phyloP scores from a whole-genome alignment of 306 rosid genomes.

The Fagus crenata region DNA sequence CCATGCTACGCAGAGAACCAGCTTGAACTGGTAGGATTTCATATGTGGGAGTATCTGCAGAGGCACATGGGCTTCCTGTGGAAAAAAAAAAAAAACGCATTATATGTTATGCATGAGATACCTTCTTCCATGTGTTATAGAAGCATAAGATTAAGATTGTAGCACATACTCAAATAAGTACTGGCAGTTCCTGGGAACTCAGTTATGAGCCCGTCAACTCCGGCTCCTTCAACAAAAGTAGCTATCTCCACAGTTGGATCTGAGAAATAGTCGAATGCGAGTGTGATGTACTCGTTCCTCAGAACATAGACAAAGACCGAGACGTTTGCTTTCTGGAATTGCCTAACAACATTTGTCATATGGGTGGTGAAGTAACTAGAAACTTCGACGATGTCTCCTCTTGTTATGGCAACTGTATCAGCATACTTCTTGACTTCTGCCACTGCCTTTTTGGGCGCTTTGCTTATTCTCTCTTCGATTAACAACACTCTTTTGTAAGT shows the following conservation, averaged over 20 bases:
- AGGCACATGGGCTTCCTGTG: constrained; percentile 59
- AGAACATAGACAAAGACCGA: constrained; percentile 47
- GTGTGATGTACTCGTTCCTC: constrained; percentile 61
- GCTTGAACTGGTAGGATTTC: constrained; percentile 47
- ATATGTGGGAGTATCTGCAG: constrained; percentile 16
- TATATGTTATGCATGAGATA: too few relatives aligned
- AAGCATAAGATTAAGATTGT: neutral
- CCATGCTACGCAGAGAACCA: constrained; percentile 39
- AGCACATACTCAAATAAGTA: constrained; percentile 60
- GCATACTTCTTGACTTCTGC: constrained; percentile 74
- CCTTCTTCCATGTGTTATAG: too few relatives aligned
- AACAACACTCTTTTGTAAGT: constrained; percentile 54
- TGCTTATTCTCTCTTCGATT: constrained; percentile 31
- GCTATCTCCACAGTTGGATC: constrained; percentile 71
- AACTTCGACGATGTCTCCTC: constrained; percentile 21
- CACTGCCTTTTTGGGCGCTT: constrained; percentile 44
- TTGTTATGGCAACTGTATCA: constrained; percentile 52
- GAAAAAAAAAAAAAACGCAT: too few relatives aligned
- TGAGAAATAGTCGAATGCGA: constrained; percentile 67
- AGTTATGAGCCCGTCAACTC: constrained; percentile 68
- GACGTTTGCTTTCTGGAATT: constrained; percentile 60
- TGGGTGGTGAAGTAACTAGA: constrained; percentile 28
- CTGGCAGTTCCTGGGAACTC: constrained; percentile 76
- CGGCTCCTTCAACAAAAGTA: constrained; percentile 38
- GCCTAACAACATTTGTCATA: constrained; percentile 47